phyloP scores from a whole-genome alignment of 305 asterid species.

The Fraxinus albicans region DNA sequence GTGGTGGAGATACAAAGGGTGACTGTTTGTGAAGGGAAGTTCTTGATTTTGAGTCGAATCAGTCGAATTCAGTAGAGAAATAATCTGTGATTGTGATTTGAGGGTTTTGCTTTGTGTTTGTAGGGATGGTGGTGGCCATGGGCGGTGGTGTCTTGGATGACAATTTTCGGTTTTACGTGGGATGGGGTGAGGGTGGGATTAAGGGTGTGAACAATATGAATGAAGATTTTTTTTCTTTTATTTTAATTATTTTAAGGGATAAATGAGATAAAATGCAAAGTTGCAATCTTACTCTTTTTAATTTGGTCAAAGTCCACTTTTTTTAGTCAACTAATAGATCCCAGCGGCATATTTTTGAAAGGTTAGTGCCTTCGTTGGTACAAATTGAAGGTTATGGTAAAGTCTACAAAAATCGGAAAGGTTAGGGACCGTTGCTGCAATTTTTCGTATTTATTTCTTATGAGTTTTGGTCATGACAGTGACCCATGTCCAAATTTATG shows the following conservation, averaged over 20 bases:
- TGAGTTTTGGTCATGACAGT: not conserved
- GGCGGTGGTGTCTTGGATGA: no score
- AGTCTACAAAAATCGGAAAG: not conserved
- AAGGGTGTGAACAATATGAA: no score
- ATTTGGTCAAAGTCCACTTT: not conserved
- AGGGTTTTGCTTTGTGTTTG: no score
- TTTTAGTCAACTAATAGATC: not conserved
- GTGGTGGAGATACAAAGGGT: not conserved
- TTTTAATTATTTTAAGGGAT: not conserved
- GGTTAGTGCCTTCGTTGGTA: not conserved
- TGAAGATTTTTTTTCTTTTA: no score
- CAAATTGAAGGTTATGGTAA: no score
- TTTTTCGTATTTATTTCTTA: not conserved
- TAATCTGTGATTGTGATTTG: no score
- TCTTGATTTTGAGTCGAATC: not conserved
- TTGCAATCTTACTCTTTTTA: not conserved
- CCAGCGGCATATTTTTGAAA: not conserved
- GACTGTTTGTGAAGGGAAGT: not conserved
- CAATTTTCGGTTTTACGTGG: no score
- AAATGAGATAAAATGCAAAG: not conserved
- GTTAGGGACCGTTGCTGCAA: not conserved
- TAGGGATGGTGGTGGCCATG: no score
- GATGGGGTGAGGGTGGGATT: no score
- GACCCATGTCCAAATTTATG: not conserved
- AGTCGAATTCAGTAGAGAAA: no score